These are phyloP conservation scores for Aspergillus homomorphus DNA, from an alignment of 495 filamentous ascomycete species.

Conservation along the genomic window DNA sequence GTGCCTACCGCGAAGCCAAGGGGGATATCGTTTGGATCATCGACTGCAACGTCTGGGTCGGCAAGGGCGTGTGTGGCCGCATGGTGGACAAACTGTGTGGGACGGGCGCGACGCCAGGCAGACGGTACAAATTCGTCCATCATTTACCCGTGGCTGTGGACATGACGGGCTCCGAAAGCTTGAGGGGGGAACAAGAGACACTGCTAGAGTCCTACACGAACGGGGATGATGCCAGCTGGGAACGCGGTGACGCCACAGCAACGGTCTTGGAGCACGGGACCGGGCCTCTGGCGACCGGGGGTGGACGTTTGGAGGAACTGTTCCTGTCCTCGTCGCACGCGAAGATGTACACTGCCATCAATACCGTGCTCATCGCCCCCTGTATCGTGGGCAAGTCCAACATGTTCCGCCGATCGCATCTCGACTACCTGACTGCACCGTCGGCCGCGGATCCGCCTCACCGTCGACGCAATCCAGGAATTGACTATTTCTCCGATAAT, in stretches of 20 bases:
- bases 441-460: slow-evolving; percentile 21
- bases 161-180: slow-evolving; percentile 39
- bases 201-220: slow-evolving; percentile 32
- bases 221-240: neutral
- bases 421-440: slow-evolving; percentile 70
- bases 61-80: slow-evolving; percentile 68
- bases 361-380: slow-evolving; percentile 84
- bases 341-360: slow-evolving; percentile 98
- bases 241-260: neutral
- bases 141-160: slow-evolving; percentile 88
- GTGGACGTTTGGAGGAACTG: slow-evolving; percentile 87
- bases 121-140: slow-evolving; percentile 90
- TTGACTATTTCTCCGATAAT: slow-evolving; percentile 90
- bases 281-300: slow-evolving; percentile 47
- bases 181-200: slow-evolving; percentile 40
- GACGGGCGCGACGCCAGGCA: slow-evolving; percentile 42
- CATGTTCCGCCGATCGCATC: slow-evolving; percentile 93
- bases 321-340: slow-evolving; percentile 93
- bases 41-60: slow-evolving; percentile 96
- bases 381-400: slow-evolving; percentile 97
- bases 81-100: slow-evolving; percentile 88
- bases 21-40: slow-evolving; percentile 92
- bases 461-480: slow-evolving; percentile 53
- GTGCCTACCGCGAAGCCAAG: slow-evolving; percentile 89
- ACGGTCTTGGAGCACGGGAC: slow-evolving; percentile 4